A percentile compares a stretch with the other conserved stretches of the same genome.
These are phyloP conservation scores for Clausena lansium DNA, from an alignment of 345 rosid species.

Conservation along the genomic window DNA sequence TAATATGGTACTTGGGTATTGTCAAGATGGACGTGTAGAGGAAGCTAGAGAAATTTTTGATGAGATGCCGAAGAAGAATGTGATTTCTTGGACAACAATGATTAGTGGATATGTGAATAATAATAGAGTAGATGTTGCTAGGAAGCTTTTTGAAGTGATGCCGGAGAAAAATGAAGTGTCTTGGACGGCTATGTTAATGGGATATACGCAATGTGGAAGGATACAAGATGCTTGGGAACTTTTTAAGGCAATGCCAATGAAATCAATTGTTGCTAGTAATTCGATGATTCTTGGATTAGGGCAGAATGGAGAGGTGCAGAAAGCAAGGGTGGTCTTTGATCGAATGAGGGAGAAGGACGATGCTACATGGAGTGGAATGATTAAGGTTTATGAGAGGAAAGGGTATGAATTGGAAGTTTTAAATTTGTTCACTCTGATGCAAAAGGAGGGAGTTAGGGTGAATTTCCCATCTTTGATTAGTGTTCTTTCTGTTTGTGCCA, in stretches of 20 bases:
- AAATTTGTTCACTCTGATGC: slow-evolving; percentile 62
- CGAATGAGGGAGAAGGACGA: slow-evolving; percentile 57
- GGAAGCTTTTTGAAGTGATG: slow-evolving; percentile 88
- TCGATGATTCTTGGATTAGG: slow-evolving; percentile 75
- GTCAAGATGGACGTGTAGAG: slow-evolving; percentile 51
- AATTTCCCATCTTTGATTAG: slow-evolving; percentile 65
- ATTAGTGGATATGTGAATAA: slow-evolving; percentile 66
- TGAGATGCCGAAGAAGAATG: slow-evolving; percentile 63
- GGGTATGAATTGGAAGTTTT: slow-evolving; percentile 69
- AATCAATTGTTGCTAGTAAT: slow-evolving; percentile 53
- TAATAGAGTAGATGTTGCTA: slow-evolving; percentile 62
- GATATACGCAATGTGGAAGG: slow-evolving; percentile 66
- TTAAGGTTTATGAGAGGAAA: slow-evolving; percentile 66
- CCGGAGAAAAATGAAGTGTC: slow-evolving; percentile 78
- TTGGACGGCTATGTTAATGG: slow-evolving; percentile 81
- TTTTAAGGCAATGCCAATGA: slow-evolving; percentile 61
- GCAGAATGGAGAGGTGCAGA: slow-evolving; percentile 47
- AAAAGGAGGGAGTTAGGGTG: slow-evolving; percentile 48
- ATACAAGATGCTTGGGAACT: slow-evolving; percentile 60
- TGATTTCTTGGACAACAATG: slow-evolving; percentile 78
- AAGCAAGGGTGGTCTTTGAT: slow-evolving; percentile 58
- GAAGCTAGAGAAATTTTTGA: slow-evolving; percentile 76
- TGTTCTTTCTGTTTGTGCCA: slow-evolving; percentile 64
- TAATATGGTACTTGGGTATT: slow-evolving; percentile 70
- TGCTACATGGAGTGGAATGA: slow-evolving; percentile 67